These are phyloP conservation scores for Phaffomyces thermotolerans DNA, from an alignment of 805 yeast genomes.

Conservation along the genomic window DNA sequence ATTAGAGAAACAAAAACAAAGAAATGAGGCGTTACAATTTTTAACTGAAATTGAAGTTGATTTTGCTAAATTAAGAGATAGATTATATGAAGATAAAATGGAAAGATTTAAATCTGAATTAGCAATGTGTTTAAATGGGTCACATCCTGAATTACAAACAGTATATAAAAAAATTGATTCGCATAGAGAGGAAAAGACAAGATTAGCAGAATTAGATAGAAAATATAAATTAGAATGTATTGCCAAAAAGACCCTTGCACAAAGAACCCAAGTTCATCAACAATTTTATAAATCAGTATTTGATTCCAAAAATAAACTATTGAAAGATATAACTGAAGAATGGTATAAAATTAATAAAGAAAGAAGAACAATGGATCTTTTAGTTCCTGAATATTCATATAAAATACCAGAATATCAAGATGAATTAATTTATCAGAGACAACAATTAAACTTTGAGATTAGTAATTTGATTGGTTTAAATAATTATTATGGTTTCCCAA, in stretches of 20 bases:
- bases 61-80: slow-evolving; percentile 81
- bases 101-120: slow-evolving; percentile 72
- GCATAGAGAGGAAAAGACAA: slow-evolving; percentile 64
- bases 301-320: slow-evolving; percentile 58
- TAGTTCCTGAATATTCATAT: slow-evolving; percentile 40
- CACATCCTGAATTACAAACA: slow-evolving; percentile 82
- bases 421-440: slow-evolving; percentile 57
- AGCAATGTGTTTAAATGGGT: slow-evolving; percentile 78
- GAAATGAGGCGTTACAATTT: slow-evolving; percentile 61
- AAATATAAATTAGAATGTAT: slow-evolving; percentile 71
- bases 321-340: slow-evolving; percentile 66
- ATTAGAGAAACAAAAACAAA: slow-evolving; percentile 29
- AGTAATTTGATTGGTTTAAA: slow-evolving; percentile 63
- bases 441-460: slow-evolving; percentile 59
- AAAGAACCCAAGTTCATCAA: slow-evolving; percentile 77
- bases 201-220: slow-evolving; percentile 40
- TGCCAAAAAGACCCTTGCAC: slow-evolving; percentile 72
- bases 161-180: slow-evolving; percentile 66
- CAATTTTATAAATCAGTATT: slow-evolving; percentile 62
- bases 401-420: slow-evolving; percentile 33
- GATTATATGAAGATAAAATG: slow-evolving; percentile 76
- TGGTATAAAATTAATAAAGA: slow-evolving; percentile 94
- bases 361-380: slow-evolving; percentile 69
- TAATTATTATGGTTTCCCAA: slow-evolving; percentile 70
- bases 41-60: slow-evolving; percentile 77